Evolutionary conservation across 768 basidiomycete genomes (phyloP), one percentile per base, ranked within the genome.

Genomic region (Leccinum subgranulosum): DNA sequence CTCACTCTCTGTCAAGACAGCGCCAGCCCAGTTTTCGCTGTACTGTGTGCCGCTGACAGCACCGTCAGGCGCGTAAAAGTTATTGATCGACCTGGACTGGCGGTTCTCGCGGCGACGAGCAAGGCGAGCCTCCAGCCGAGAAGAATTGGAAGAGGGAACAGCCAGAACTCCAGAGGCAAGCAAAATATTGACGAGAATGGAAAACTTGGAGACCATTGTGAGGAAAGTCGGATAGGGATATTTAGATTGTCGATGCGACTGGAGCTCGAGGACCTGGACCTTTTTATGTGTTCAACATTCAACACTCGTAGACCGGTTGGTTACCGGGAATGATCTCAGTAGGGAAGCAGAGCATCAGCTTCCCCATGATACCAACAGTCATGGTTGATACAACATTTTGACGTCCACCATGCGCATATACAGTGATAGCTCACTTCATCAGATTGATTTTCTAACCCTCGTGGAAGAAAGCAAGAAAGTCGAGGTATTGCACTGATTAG

Each of bases 11-110:
- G 5, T 36, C 34, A 6, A 36, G 34, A 9, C 3, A 36, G 34
- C 34, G 5, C 34, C 66, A 46, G 64, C 60, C 60, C 67, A 67
- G 43, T 61, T 67, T 19, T 19, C n/a, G 25, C 55, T 58, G 53
- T 68, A 68, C 33, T 51, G 21, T 28, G 51, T 51, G 39, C 28
- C 28, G 28, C 59, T 46, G 25, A 54, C 11, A 25, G 2, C 15
- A 14, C 51, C 36, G 15, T 31, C 33, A 21, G 51, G 14, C 10
- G 39, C 17, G 5, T 50, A 54, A 15, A 51, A 8, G 28, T 28
- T 8, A 28, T 56, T 53, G 45, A 54, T 14, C 11, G 45, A 57
- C 10, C 50, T 51, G 7, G 34, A 34, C 5, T 34, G 34, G 14
- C 34, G 34, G 6, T 15, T 34, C 14, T 34, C 34, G 34, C 14